Percentiles rank a stretch among this genome's conserved stretches.
Evolutionary conservation across 257 asterid species (phyloP).

Genomic region (Solanum neorickii): DNA sequence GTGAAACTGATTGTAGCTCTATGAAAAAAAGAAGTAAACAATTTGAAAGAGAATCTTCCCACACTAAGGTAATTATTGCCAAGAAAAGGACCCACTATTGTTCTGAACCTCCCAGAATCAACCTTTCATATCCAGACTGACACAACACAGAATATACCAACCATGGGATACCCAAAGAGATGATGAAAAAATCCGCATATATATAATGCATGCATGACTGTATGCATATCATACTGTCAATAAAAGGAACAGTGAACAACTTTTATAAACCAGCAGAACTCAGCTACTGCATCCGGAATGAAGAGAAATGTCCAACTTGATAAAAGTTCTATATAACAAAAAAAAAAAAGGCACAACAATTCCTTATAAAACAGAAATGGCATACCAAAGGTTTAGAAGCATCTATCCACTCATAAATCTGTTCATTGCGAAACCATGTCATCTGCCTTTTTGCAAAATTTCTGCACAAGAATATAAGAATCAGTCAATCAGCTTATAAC

Average conservation of each 20-base stretch:
- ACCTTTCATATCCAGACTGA: background rate
- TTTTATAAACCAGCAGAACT: background rate
- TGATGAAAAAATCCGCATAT: background rate
- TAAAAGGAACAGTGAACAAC: background rate
- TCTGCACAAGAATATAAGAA: slow-evolving; percentile 28
- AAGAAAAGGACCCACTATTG: background rate
- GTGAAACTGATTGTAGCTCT: background rate
- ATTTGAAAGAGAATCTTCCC: background rate
- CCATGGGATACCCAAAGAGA: background rate
- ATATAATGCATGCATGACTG: background rate
- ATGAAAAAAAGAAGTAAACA: background rate
- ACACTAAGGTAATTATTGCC: background rate
- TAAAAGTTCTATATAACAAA: background rate
- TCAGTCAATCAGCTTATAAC: background rate
- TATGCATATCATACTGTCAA: background rate
- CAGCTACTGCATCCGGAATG: background rate
- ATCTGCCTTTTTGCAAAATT: slow-evolving; percentile 91
- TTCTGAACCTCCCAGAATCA: background rate
- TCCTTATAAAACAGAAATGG: background rate
- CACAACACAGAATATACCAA: background rate
- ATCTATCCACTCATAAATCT: slow-evolving; percentile 87
- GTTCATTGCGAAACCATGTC: slow-evolving; percentile 97
- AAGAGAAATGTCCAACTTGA: background rate
- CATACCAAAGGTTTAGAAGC: slow-evolving; percentile 87
- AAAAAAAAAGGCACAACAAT: background rate